Evolutionary conservation across 1,284 basidiomycete genomes (phyloP), one percentile per base, ranked within the genome.

Genomic region (Malassezia cuniculi): DNA sequence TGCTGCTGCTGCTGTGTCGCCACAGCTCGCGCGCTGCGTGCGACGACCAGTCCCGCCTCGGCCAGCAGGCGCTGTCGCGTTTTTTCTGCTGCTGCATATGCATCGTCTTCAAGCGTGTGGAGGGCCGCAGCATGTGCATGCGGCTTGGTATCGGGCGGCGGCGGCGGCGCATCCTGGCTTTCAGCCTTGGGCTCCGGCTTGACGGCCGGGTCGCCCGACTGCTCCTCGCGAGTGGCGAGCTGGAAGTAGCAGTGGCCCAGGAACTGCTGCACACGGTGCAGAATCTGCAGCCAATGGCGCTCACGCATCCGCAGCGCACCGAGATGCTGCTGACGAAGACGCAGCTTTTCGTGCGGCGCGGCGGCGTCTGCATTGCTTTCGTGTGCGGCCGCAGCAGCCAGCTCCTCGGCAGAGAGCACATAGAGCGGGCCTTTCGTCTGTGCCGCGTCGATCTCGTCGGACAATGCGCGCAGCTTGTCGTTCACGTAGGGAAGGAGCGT

Each of bases 191-290:
- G n/a, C n/a, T n/a, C n/a, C n/a, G n/a, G n/a, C n/a, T n/a, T n/a
- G n/a, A n/a, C n/a, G n/a, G n/a, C n/a, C n/a, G n/a, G n/a, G n/a
- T n/a, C n/a, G n/a, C n/a, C n/a, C n/a, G n/a, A n/a, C n/a, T n/a
- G 22, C 20, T 20, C 24, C 34, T 15, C 20, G 14, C 22, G 22
- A 11, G 22, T 24, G 22, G 6, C 22, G 22, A 59, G 38, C 21
- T 57, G 57, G 16, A 48, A 65, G 43, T 47, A 61, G 25, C 54
- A 37, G 32, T 63, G 60, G n/a, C 61, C 61, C 7, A 34, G 24
- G 30, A 60, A 65, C 19, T 57, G 54, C 18, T 55, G 34, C 1
- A 52, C 38, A 2, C 61, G 55, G 45, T 63, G 60, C 24, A 54
- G 31, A 24, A 50, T 44, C 30, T 57, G 59, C 6, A 54, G 45